These are phyloP conservation scores for Verticillium dahliae DNA, from an alignment of 2,329 filamentous ascomycete genomes.

Conservation along the genomic window DNA sequence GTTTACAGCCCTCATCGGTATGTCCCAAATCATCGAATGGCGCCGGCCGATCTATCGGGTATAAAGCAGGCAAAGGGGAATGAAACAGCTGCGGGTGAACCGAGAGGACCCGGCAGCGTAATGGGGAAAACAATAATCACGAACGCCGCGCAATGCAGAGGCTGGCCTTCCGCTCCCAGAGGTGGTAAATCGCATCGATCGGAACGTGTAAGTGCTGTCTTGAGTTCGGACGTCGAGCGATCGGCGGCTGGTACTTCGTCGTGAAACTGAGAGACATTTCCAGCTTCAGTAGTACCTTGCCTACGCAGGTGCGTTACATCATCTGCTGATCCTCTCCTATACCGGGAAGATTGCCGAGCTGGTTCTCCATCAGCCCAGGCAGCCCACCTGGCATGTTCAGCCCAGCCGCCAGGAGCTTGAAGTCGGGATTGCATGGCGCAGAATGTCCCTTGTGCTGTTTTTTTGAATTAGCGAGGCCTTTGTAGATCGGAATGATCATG, in stretches of 20 bases:
- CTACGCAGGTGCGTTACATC: conserved; percentile 6
- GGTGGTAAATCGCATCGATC: not conserved
- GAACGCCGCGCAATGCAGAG: conserved; percentile 2
- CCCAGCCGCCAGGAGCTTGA: conserved; percentile 41
- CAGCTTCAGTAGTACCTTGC: not conserved
- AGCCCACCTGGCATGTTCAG: conserved; percentile 28
- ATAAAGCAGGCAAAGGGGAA: conserved; percentile 8
- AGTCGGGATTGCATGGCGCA: conserved; percentile 82
- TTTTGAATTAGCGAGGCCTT: conserved; percentile 21
- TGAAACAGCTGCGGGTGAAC: not conserved
- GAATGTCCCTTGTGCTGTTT: conserved; percentile 70
- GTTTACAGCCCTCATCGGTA: not conserved
- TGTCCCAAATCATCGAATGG: conserved; percentile 2
- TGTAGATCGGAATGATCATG: not conserved
- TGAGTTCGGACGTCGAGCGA: not conserved
- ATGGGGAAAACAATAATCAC: not conserved
- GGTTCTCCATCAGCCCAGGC: conserved; percentile 12
- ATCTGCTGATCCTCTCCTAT: conserved; percentile 38
- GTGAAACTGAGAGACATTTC: not conserved
- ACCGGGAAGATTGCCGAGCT: conserved; percentile 25
- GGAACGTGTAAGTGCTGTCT: not conserved
- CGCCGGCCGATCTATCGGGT: conserved; percentile 12
- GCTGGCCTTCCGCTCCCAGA: not conserved
- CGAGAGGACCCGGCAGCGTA: not conserved
- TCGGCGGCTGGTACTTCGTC: not conserved